Base-by-base conservation (phyloP, 2,329 filamentous ascomycete genomes). In the Zasmidium angulare region DNA sequence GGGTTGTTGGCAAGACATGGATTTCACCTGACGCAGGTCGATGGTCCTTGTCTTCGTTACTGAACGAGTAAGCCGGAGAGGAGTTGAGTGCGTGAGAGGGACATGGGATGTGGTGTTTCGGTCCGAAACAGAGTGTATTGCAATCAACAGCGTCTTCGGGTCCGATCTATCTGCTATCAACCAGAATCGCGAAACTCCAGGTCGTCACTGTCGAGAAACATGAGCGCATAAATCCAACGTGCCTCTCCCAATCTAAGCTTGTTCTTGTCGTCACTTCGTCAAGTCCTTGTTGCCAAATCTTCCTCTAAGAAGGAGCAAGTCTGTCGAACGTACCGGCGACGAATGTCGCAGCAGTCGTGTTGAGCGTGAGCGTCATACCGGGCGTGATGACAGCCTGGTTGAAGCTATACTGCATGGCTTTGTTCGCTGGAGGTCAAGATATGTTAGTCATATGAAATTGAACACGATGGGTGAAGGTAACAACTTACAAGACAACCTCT, bases 351-450 rank as follows among this genome's bases (percentile, higher is more conserved):
- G 36, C 14, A 14, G 36, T 43, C 4, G 36, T 43, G 36, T 43
- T 43, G 6, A 43, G 36, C 36, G 36, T 43, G 3, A 43, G 36
- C 12, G 36, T 43, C n/a, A 61, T 40, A 6, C 61, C 61, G 1
- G 55, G 24, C 11, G 50, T 53, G 40, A 63, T 55, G 21, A 60
- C 21, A 14, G 58, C 58, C 50, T 60, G 58, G 19, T 60, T 58
- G 51, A 22, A 46, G 6, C 53, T 55, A 31, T 63, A 63, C 12
- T 63, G 61, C 20, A 36, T 47, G 20, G 20, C 48, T 26, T 58
- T 58, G 46, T 20, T 54, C 55, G 52, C 60, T 40, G 46, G 31
- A n/a, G 9, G 40, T 36, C 23, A 52, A 29, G 11, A 29, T 6
- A 4, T 11, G 11, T 29, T 29, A 29, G 26, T n/a, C n/a, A n/a